Percentiles rank a stretch among this genome's conserved stretches.
Evolutionary conservation across 1,284 basidiomycete genomes (phyloP).

Genomic region (Ustilago crameri): DNA sequence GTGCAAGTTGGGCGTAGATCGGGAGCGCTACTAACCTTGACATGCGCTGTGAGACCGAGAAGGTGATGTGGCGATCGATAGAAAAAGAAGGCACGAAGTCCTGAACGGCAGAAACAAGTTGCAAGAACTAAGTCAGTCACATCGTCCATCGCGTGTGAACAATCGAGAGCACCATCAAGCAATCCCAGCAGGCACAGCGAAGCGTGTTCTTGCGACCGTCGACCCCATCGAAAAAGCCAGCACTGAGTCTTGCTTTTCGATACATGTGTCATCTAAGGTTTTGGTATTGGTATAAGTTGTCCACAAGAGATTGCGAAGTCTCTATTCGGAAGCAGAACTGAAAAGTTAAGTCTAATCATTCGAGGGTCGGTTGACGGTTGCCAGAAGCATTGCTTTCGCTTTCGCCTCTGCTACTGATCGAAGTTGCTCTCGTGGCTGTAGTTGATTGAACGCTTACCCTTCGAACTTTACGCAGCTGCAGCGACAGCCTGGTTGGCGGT

Average conservation of each 20-base stretch:
- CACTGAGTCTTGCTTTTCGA: not conserved
- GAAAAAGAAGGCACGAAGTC: not conserved
- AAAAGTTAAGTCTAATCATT: constrained; percentile 46
- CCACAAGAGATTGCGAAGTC: constrained; percentile 59
- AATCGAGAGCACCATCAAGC: not conserved
- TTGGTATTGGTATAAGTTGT: constrained; percentile 54
- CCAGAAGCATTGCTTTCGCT: not conserved
- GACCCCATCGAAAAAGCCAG: constrained; percentile 8
- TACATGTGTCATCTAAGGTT: constrained; percentile 34
- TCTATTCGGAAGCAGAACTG: constrained; percentile 60
- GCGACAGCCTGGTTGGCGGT: constrained; percentile 18
- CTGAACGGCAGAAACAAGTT: not conserved
- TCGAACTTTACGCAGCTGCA: constrained; percentile 22
- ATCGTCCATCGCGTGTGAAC: not conserved
- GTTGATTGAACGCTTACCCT: constrained; percentile 20
- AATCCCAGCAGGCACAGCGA: constrained; percentile 1
- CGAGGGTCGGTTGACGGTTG: constrained; percentile 4
- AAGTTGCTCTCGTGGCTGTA: not conserved
- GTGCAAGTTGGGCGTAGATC: not conserved
- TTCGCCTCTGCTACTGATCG: not conserved
- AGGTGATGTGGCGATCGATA: not conserved
- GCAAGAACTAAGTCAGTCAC: constrained; percentile 17
- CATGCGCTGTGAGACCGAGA: not conserved
- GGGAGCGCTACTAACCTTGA: constrained; percentile 21
- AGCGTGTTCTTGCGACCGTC: constrained; percentile 11